These are phyloP conservation scores for Naumovozyma dairenensis DNA, from an alignment of 805 yeast genomes.

Conservation along the genomic window DNA sequence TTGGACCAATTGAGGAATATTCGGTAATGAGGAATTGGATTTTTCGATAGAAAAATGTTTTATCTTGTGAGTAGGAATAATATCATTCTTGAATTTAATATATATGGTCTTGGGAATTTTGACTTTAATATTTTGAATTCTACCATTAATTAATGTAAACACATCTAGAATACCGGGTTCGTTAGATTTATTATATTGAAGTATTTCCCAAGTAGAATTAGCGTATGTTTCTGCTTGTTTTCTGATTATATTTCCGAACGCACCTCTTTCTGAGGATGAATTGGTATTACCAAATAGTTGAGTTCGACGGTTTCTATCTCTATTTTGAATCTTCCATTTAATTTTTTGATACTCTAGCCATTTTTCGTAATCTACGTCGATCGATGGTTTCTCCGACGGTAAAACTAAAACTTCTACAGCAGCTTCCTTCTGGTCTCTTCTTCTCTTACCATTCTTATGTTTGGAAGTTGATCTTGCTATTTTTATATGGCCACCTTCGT, in stretches of 20 bases:
- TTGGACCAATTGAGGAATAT: constrained; percentile 40
- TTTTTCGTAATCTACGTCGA: constrained; percentile 54
- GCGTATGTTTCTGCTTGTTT: constrained; percentile 73
- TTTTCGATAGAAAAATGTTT: constrained; percentile 47
- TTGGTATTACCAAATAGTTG: constrained; percentile 66
- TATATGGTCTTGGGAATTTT: constrained; percentile 67
- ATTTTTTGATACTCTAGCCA: constrained; percentile 69
- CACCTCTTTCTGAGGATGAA: constrained; percentile 43
- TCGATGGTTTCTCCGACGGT: constrained; percentile 47
- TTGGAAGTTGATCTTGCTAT: constrained; percentile 32
- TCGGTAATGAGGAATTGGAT: constrained; percentile 58
- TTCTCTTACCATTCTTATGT: constrained; percentile 26
- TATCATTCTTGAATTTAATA: constrained; percentile 49
- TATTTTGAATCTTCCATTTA: constrained; percentile 79
- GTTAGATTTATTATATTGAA: constrained; percentile 54
- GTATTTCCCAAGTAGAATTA: constrained; percentile 74
- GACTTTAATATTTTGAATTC: constrained; percentile 62
- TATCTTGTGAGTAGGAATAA: constrained; percentile 33
- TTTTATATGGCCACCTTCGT: constrained; percentile 13
- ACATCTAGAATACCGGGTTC: constrained; percentile 73
- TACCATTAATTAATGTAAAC: constrained; percentile 54
- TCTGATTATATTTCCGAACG: constrained; percentile 61
- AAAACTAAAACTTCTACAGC: constrained; percentile 38
- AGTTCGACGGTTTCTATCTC: constrained; percentile 59
- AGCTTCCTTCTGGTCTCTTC: constrained; percentile 28